Evolutionary conservation across 2,329 filamentous ascomycete genomes (phyloP).

Genomic region (Thielaviopsis cerberus): DNA sequence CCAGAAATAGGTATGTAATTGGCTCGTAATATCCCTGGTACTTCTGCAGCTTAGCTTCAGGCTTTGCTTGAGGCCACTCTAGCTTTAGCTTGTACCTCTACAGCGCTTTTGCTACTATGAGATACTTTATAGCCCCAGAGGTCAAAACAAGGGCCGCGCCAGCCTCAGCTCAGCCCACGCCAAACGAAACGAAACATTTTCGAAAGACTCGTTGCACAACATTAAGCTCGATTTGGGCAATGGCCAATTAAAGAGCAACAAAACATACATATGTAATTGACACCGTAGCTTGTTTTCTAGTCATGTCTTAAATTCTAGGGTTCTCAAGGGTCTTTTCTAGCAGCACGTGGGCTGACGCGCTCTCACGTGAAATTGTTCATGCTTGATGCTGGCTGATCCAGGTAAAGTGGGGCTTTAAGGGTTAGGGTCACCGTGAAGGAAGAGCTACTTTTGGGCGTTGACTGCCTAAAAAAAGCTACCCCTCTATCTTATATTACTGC

Average conservation of each 20-base stretch:
- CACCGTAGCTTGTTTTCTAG: not conserved
- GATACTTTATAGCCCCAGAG: not conserved
- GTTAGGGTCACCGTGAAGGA: not conserved
- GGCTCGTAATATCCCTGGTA: too few relatives aligned
- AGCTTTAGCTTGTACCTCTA: not conserved
- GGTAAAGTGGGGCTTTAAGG: not conserved
- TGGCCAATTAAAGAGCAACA: too few relatives aligned
- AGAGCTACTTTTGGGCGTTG: not conserved
- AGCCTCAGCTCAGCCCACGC: not conserved
- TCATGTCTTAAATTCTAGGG: too few relatives aligned
- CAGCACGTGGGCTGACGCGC: not conserved
- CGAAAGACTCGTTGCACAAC: not conserved
- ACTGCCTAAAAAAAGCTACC: not conserved
- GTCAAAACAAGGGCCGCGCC: not conserved
- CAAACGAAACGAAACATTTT: not conserved
- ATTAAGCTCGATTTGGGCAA: not conserved
- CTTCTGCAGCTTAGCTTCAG: too few relatives aligned
- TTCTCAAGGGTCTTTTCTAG: not conserved
- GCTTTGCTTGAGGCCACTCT: conserved; percentile 6
- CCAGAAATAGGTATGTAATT: too few relatives aligned
- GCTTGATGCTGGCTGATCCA: not conserved
- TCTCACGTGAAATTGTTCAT: too few relatives aligned
- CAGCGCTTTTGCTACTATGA: not conserved
- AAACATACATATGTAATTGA: not conserved
- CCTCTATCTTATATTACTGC: not conserved